Base-by-base conservation (phyloP, 108 stramenopile species). In the Cyclostephanos tholiformis region DNA sequence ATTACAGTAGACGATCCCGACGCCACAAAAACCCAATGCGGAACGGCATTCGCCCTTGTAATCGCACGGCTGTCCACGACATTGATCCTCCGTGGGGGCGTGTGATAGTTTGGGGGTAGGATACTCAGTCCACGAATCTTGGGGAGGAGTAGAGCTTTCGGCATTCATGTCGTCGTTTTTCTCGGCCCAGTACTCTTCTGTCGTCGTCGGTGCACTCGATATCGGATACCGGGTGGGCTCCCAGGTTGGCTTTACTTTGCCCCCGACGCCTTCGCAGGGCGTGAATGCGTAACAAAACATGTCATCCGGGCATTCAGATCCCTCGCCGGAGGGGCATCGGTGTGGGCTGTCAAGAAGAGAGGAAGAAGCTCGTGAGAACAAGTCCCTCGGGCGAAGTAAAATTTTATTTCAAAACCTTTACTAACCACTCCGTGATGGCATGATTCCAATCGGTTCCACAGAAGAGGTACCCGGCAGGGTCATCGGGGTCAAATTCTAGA, bases 231-330 rank as follows among this genome's bases (percentile, higher is more conserved):
- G 65, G 29, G 72, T 80, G 14, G 79, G 79, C 43, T 80, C 79
- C 79, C 79, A 80, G 25, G 79, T 80, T 17, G 79, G 79, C 38
- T 80, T 80, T 13, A 65, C n/a, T 2, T 67, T 68, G 39, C 41
- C 59, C 2, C 71, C 72, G 39, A 65, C 58, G 6, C 30, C 70
- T 9, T 66, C 27, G 26, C 77, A 78, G 29, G 68, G 67, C 23
- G 79, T 80, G 41, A 80, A 80, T 4, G 79, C 79, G 60, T 79
- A 79, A 22, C 77, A 79, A 6, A 58, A 56, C 79, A 67, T 74
- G 29, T 25, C 68, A 17, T 52, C 65, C 4, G 79, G 79, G 52
- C 79, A 80, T 36, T 80, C 59, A 10, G 27, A 58, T 4, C 61
- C 53, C 64, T 80, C 79, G 23, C 79, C 79, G 48, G 48, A 60